Conservation (phyloP, 495 filamentous ascomycete species). For the Penicillium bovifimosum region DNA sequence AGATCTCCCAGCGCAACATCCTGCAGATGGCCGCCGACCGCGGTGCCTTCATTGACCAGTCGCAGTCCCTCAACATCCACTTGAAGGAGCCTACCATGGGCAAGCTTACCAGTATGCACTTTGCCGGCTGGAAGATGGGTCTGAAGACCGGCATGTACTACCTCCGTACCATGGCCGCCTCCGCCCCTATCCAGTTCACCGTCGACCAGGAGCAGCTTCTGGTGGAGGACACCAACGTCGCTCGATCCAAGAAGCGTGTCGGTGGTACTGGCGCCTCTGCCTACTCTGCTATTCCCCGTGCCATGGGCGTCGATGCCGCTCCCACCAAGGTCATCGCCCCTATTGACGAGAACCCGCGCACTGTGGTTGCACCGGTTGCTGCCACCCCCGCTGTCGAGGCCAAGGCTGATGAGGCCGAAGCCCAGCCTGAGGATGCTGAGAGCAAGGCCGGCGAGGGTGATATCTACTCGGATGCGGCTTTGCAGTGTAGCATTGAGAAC, state of each 20-base stretch:
- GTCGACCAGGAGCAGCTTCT: slow-evolving; percentile 95
- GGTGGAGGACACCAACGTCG: slow-evolving; percentile 78
- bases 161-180: slow-evolving; percentile 93
- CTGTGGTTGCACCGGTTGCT: slow-evolving; percentile 58
- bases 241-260: slow-evolving; percentile 67
- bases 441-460: slow-evolving; percentile 42
- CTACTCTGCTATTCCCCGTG: slow-evolving; percentile 55
- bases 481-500: slow-evolving; percentile 93
- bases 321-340: slow-evolving; percentile 11
- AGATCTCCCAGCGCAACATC: slow-evolving; percentile 93
- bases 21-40: slow-evolving; percentile 98
- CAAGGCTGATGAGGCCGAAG: slow-evolving; percentile 55
- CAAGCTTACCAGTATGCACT: slow-evolving; percentile 99
- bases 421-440: slow-evolving; percentile 64
- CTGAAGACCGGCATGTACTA: slow-evolving; percentile 99
- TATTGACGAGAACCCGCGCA: slow-evolving; percentile 61
- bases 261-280: slow-evolving; percentile 42
- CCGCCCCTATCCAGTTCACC: slow-evolving; percentile 96
- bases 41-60: slow-evolving; percentile 97
- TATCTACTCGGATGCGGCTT: slow-evolving; percentile 87
- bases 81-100: slow-evolving; percentile 99
- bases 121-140: slow-evolving; percentile 97
- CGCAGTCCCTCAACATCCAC: slow-evolving; percentile 97
- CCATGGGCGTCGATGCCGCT: slow-evolving; percentile 31
- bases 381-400: slow-evolving; percentile 25